Evolutionary conservation across 768 basidiomycete genomes (phyloP), one percentile per base, ranked within the genome.

Genomic region (Boletus vermiculosoides): DNA sequence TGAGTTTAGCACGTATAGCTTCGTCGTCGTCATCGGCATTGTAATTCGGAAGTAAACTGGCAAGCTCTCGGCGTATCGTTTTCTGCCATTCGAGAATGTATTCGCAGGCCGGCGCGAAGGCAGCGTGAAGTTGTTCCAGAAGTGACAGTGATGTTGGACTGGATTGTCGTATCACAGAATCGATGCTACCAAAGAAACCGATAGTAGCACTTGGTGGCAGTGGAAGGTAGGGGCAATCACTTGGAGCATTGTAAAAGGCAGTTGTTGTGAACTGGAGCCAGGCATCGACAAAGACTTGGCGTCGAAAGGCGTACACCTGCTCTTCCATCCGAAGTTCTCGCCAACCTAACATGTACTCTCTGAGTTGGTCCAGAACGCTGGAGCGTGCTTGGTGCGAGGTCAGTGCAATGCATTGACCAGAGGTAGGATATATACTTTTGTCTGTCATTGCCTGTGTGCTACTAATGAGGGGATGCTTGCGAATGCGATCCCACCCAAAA

Each of bases 401-500:
- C 40, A 71, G 44, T 10, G 18, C 8, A 15, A 25, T 6, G 30
- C 28, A 39, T 30, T 36, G 13, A 30, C 16, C 18, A 36, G 34
- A 47, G 25, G 30, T 20, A 44, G 22, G 16, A 40, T 34, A 45
- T 33, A 47, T 54, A 70, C 70, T 56, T 61, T 61, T 42, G 23
- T 59, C 59, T 25, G 71, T 64, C 20, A 70, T 41, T 42, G 52
- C 25, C 25, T 63, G 71, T 5, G 68, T 61, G 45, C 30, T 64
- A 42, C 57, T 68, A 42, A 73, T 71, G 33, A 70, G 51, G 15
- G 66, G 54, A 52, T 72, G 72, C 37, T 57, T 66, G 58, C 68
- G 60, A 18, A 71, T 64, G 23, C 68, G 72, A 23, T 69, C 66
- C 70, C 70, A 73, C 23, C 66, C 66, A 55, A 72, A 67, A 60